Base-by-base conservation (phyloP, 1,284 basidiomycete genomes). In the Golubevia sp. region DNA sequence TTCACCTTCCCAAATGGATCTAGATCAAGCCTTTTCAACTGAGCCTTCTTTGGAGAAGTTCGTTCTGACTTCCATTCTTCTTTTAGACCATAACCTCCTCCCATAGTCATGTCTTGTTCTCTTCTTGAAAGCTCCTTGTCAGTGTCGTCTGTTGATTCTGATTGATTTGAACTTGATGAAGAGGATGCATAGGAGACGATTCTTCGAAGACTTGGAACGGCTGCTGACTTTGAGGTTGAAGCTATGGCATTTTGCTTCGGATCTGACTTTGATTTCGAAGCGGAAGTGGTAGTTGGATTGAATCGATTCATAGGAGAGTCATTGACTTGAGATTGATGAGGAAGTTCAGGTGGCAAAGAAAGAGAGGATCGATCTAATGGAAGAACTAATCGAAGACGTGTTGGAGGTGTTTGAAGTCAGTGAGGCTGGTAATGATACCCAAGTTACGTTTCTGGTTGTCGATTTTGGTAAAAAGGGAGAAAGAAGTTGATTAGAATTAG, bases 401-500 rank as follows among this genome's bases (percentile, higher is more conserved):
- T n/a, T n/a, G n/a, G n/a, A n/a, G n/a, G n/a, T n/a, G n/a, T n/a
- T n/a, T n/a, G n/a, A n/a, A n/a, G n/a, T n/a, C n/a, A n/a, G n/a
- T n/a, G n/a, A n/a, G n/a, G n/a, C n/a, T n/a, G n/a, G n/a, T n/a
- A n/a, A n/a, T n/a, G n/a, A n/a, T n/a, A n/a, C n/a, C n/a, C n/a
- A n/a, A n/a, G n/a, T n/a, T n/a, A n/a, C n/a, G n/a, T n/a, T n/a
- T n/a, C n/a, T n/a, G n/a, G n/a, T n/a, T n/a, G n/a, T n/a, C n/a
- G n/a, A n/a, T n/a, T n/a, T 70, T 64, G 50, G 68, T 62, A 13
- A 63, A 67, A 13, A 65, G 64, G 20, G 64, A 71, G 24, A 64
- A 59, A 48, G 62, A 18, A n/a, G n/a, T n/a, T n/a, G 61, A 52
- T 68, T 60, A 2, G 50, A 54, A 68, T 66, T 67, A 60, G 64